Evolutionary conservation across 345 rosid genomes (phyloP), one percentile per base, ranked within the genome.

Genomic region (Stellera chamaejasme): DNA sequence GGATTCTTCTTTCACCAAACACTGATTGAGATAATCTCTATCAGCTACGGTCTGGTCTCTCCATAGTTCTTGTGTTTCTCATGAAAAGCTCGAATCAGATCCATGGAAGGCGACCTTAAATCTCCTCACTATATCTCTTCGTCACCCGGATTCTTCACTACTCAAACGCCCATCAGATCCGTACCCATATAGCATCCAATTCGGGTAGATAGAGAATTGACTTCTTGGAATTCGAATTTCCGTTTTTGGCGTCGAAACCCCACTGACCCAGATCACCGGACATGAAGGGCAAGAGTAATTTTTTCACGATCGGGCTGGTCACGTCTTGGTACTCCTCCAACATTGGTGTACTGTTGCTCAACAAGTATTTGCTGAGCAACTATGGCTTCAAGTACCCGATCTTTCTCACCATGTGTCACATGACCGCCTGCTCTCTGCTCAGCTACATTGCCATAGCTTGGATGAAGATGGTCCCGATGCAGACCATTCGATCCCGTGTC

Each of bases 401-500:
- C 76, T 94, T 94, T 68, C 77, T 94, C 59, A 90, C 99, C 61
- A 90, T 94, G 97, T 94, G 99, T 58, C 99, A 94, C 80, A 94
- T 94, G 99, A 94, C 95, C 10, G 97, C 99, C 44, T 94, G 99
- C 57, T 85, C 95, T 42, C 64, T 94, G 72, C 72, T 94, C 42
- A 87, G 96, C 75, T 94, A 94, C 71, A 62, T 94, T 45, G 95
- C 90, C 68, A 85, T 94, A 60, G 97, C 88, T 2, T 90, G 99
- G 97, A 54, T 94, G 77, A 90, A 85, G 83, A 78, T 94, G 87
- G 99, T 94, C 10, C 99, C 99, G 4, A 82, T 94, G 96, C 99
- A 94, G 65, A 94, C 96, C 27, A 83, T 94, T 60, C 87, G 97
- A 54, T 90, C 99, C 14, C 72, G 90, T 23, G 76, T 74, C 36